These are phyloP conservation scores for Hypoxylon crocopeplum DNA, from an alignment of 495 filamentous ascomycete genomes.

Conservation along the genomic window DNA sequence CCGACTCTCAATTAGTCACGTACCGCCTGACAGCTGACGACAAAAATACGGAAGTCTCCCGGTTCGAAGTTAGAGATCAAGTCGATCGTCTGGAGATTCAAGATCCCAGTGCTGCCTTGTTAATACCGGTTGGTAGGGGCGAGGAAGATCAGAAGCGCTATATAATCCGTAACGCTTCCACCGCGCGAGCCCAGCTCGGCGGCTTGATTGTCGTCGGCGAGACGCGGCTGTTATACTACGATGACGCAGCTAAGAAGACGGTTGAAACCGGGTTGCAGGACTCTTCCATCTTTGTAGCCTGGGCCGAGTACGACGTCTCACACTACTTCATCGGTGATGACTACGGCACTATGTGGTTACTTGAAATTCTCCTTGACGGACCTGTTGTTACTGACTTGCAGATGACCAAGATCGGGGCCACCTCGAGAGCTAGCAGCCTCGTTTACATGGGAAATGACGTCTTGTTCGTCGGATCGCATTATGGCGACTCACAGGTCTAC, in stretches of 20 bases:
- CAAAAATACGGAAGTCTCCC: slow-evolving; percentile 50
- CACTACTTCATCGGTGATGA: slow-evolving; percentile 90
- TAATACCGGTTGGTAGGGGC: slow-evolving; percentile 79
- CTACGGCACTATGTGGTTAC: slow-evolving; percentile 79
- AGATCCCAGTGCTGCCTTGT: slow-evolving; percentile 75
- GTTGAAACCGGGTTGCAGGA: slow-evolving; percentile 68
- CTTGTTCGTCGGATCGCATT: slow-evolving; percentile 89
- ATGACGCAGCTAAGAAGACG: slow-evolving; percentile 69
- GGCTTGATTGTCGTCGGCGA: slow-evolving; percentile 87
- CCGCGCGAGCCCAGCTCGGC: slow-evolving; percentile 59
- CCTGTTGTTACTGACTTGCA: slow-evolving; percentile 57
- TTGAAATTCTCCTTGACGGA: slow-evolving; percentile 73
- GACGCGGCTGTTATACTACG: slow-evolving; percentile 81
- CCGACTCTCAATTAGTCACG: slow-evolving; percentile 64
- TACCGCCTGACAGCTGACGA: slow-evolving; percentile 63
- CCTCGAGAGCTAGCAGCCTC: slow-evolving; percentile 74
- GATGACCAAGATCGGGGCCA: slow-evolving; percentile 72
- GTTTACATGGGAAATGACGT: slow-evolving; percentile 78
- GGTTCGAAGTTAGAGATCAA: slow-evolving; percentile 56
- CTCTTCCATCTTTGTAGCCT: slow-evolving; percentile 82
- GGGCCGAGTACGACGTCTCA: slow-evolving; percentile 81
- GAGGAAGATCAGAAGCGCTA: slow-evolving; percentile 59
- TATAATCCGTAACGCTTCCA: slow-evolving; percentile 55
- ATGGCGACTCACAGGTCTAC: slow-evolving; percentile 88
- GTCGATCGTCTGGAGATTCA: slow-evolving; percentile 63